A percentile compares a stretch with the other conserved stretches of the same genome.
Evolutionary conservation across 805 yeast species (phyloP).

Genomic region (Candida tammaniensis): DNA sequence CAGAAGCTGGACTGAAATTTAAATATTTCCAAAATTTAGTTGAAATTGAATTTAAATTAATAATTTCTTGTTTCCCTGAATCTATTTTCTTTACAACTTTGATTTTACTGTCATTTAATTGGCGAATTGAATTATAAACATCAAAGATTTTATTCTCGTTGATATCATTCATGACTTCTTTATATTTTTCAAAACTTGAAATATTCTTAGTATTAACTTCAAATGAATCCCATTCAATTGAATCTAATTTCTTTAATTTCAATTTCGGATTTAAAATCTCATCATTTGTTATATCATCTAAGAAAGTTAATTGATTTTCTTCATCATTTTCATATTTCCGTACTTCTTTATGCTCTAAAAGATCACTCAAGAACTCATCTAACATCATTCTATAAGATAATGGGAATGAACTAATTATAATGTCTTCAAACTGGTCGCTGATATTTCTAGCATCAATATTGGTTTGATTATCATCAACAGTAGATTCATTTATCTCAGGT

Average conservation of each 20-base stretch:
- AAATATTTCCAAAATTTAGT: conserved; percentile 55
- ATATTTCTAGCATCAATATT: conserved; percentile 5
- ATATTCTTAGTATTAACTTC: conserved; percentile 14
- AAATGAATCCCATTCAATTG: conserved; percentile 37
- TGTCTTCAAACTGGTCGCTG: conserved; percentile 16
- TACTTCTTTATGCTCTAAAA: conserved; percentile 9
- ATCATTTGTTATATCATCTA: conserved; percentile 36
- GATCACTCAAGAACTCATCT: conserved; percentile 31
- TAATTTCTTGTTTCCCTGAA: conserved; percentile 24
- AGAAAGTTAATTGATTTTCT: conserved; percentile 31
- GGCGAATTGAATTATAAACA: conserved; percentile 5
- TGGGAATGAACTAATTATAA: conserved; percentile 28
- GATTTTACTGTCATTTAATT: conserved; percentile 18
- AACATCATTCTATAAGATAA: conserved; percentile 28
- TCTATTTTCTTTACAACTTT: conserved; percentile 30
- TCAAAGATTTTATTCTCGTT: conserved; percentile 11
- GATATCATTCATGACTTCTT: conserved; percentile 15
- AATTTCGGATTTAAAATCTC: conserved; percentile 26
- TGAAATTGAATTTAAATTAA: conserved; percentile 46
- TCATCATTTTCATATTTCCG: conserved; percentile 17
- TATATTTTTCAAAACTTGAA: conserved; percentile 21
- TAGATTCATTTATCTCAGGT: conserved; percentile 3
- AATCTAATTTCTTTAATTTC: conserved; percentile 20
- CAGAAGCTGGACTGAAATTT: conserved; percentile 52
- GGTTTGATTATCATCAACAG: not conserved